Evolutionary conservation across 73 alveolate species (phyloP), one percentile per base, ranked within the genome.

Genomic region (Paramecium biaurelia): DNA sequence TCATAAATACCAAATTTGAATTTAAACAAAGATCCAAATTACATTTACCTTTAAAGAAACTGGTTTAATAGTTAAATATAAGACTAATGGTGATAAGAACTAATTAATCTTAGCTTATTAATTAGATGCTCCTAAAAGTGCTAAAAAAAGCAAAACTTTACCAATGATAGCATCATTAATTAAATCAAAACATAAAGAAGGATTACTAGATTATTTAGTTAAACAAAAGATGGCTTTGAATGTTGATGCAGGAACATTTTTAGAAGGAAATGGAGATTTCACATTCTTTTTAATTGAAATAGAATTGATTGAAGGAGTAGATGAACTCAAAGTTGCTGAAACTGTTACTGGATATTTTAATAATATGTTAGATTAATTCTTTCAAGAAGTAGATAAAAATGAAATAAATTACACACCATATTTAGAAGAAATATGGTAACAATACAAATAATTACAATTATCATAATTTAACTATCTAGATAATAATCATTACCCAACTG

Each of bases 181-280:
- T 5, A 79, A 63, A 79, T 79, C 90, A 18, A 42, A 79, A 43
- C 90, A 79, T 34, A 24, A 41, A 6, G 90, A 45, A 24, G 90
- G 90, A 30, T 79, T 79, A 79, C 18, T 38, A 21, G 90, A 79
- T 79, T 79, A 79, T 45, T 41, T 79, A 43, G 76, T 79, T 2
- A 79, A 18, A 63, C 7, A 79, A 23, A 79, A 79, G 35, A 23
- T 79, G 56, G 90, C 76, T 37, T 79, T 79, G 7, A 24, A 26
- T 30, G 76, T 79, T 37, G 90, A 79, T 79, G 90, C 90, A 24
- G 90, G 90, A 15, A 79, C 90, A 18, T 79, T 79, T 18, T 45
- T 79, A 79, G 90, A 79, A 43, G 90, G 90, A 18, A 79, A 79
- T 79, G 90, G 90, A n/a, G 70, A 43, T 24, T 79, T 79, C 30